Conservation (phyloP, 805 yeast genomes). For the Yarrowia sp. region DNA sequence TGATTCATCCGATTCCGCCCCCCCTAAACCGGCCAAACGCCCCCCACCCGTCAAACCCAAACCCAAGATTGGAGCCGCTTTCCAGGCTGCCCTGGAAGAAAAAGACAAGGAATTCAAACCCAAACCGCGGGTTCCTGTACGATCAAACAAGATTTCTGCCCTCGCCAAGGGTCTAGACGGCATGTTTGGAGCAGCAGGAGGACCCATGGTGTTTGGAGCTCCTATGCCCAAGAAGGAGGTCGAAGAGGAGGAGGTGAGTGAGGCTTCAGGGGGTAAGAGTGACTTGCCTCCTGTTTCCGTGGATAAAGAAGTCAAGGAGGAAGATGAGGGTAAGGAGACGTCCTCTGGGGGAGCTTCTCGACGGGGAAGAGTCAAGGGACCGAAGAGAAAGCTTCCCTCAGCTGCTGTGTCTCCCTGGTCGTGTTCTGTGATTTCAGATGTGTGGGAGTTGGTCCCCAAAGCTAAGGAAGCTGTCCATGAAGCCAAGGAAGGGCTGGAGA, state of each 20-base stretch:
- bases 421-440: slow-evolving; percentile 4
- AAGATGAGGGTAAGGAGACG: background rate
- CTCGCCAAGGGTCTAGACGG: slow-evolving; percentile 37
- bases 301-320: slow-evolving; percentile 9
- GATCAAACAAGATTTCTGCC: slow-evolving; percentile 35
- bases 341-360: background rate
- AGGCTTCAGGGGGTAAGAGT: background rate
- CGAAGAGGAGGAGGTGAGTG: slow-evolving; percentile 10
- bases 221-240: slow-evolving; percentile 37
- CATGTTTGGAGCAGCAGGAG: slow-evolving; percentile 24
- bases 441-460: slow-evolving; percentile 25
- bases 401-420: slow-evolving; percentile 33
- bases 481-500: background rate
- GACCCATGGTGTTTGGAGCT: slow-evolving; percentile 36
- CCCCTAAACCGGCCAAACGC: slow-evolving; percentile 15
- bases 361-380: slow-evolving; percentile 37
- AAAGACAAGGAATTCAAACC: slow-evolving; percentile 34
- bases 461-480: background rate
- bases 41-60: slow-evolving; percentile 34
- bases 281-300: slow-evolving; percentile 12
- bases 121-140: slow-evolving; percentile 32
- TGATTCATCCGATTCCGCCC: background rate
- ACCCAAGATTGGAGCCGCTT: slow-evolving; percentile 33
- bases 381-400: slow-evolving; percentile 25
- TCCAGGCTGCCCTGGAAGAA: slow-evolving; percentile 35